phyloP scores from a whole-genome alignment of 2,329 filamentous ascomycete species.

The Fusarium dlaminii region DNA sequence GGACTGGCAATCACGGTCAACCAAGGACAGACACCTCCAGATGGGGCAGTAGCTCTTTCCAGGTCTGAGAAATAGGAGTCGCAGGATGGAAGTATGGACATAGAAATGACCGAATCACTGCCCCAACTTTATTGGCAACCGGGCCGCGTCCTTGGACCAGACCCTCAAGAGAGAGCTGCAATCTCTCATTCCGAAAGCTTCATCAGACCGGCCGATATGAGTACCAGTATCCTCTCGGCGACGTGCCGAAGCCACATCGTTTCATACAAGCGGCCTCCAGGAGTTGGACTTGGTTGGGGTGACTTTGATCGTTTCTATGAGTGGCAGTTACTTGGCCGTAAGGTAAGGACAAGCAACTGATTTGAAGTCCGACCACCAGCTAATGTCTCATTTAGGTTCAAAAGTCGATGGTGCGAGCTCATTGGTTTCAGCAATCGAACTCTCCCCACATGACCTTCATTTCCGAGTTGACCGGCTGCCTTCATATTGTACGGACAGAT shows the following conservation, averaged over 20 bases:
- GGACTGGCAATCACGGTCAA: background rate
- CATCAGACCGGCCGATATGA: background rate
- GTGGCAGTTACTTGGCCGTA: background rate
- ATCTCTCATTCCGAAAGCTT: background rate
- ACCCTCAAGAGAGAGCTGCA: background rate
- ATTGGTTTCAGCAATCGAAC: background rate
- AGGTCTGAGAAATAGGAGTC: background rate
- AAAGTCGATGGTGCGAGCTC: background rate
- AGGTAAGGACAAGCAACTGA: slow-evolving; percentile 51
- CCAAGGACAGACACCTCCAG: background rate
- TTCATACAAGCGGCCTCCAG: background rate
- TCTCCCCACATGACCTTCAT: background rate
- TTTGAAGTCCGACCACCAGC: background rate
- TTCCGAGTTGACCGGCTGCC: background rate
- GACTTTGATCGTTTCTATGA: background rate
- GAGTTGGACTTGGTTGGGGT: background rate
- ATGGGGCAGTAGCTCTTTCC: background rate
- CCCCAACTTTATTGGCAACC: background rate
- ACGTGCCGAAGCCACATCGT: background rate
- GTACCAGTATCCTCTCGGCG: background rate
- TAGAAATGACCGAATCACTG: background rate
- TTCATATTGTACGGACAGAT: background rate
- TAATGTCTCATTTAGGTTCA: background rate
- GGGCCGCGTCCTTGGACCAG: background rate
- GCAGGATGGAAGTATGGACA: background rate